Evolutionary conservation across 805 yeast species (phyloP), one percentile per base, ranked within the genome.

Genomic region (Helenozyma baotianmanensis): DNA sequence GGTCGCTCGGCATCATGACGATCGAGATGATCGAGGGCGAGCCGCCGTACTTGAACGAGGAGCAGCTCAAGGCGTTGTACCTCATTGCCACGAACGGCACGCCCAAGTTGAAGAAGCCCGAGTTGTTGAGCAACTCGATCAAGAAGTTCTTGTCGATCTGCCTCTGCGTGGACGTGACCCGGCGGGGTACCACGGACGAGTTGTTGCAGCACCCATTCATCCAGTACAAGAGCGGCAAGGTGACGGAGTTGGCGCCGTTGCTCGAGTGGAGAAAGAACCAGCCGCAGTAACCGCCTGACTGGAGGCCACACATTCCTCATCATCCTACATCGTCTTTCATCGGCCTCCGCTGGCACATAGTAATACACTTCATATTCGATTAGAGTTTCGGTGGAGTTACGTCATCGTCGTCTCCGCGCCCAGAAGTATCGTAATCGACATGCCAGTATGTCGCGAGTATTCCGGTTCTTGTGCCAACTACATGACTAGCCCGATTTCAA

Each of bases 171-270:
- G 97, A 94, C 57, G 96, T 88, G 26, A 76, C 83, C 49, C 82
- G 82, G 52, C 76, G 99, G 48, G 97, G 97, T 1, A 74, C 82
- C 12, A 86, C 97, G 5, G 88, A 82, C 48, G 97, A 90, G 54
- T 68, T 92, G 33, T 64, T 92, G 24, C 78, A 76, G 38, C 96
- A 89, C 53, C 71, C 76, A 32, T 84, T 83, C 51, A 74, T 84
- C 38, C 72, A 70, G 36, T 64, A 59, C 42, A 71, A 71, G 60
- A 78, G 83, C 8, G 81, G 88, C 35, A 64, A 65, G 11, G 72
- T 81, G 14, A 64, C 64, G 4, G 84, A 74, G 34, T 62, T 84
- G 51, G 72, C 81, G 2, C 64, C 74, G 2, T 61, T 84, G 38
- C 62, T 84, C 39, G 76, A 74, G 32, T 78, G 70, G 70, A 64